Conservation (phyloP, 2,329 filamentous ascomycete genomes). For the Fusarium continuum region DNA sequence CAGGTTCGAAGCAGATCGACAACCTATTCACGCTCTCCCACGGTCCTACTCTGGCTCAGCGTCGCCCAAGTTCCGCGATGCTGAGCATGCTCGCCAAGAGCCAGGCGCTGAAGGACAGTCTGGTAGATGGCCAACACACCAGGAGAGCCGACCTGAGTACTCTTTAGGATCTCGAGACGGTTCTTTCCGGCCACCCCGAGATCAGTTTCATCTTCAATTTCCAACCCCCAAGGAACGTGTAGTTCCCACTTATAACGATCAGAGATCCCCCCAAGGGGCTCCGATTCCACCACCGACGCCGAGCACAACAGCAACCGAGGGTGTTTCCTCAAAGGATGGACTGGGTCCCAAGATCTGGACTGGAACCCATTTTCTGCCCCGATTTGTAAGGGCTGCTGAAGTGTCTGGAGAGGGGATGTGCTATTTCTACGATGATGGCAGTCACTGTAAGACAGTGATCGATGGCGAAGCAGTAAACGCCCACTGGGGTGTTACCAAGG, state of each 20-base stretch:
- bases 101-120: slow-evolving; percentile 50
- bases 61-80: slow-evolving; percentile 56
- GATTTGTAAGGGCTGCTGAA: slow-evolving; percentile 70
- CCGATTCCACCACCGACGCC: slow-evolving; percentile 45
- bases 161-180: slow-evolving; percentile 55
- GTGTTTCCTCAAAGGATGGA: slow-evolving; percentile 63
- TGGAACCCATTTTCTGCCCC: slow-evolving; percentile 72
- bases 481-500: slow-evolving; percentile 93
- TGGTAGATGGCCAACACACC: slow-evolving; percentile 51
- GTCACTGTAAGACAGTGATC: slow-evolving; percentile 82
- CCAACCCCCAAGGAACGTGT: slow-evolving; percentile 49
- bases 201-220: slow-evolving; percentile 50
- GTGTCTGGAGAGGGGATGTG: slow-evolving; percentile 82
- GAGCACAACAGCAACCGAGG: slow-evolving; percentile 51
- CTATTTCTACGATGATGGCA: slow-evolving; percentile 87
- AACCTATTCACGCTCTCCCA: slow-evolving; percentile 39
- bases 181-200: slow-evolving; percentile 47
- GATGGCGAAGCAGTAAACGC: slow-evolving; percentile 89
- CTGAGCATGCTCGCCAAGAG: slow-evolving; percentile 49
- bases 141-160: slow-evolving; percentile 58
- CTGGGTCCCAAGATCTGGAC: slow-evolving; percentile 76
- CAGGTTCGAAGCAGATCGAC: slow-evolving; percentile 56
- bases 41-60: slow-evolving; percentile 55
- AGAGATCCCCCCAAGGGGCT: slow-evolving; percentile 36
- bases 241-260: slow-evolving; percentile 42